Evolutionary conservation across 2,329 filamentous ascomycete species (phyloP), one percentile per base, ranked within the genome.

Genomic region (Monilinia polystroma): DNA sequence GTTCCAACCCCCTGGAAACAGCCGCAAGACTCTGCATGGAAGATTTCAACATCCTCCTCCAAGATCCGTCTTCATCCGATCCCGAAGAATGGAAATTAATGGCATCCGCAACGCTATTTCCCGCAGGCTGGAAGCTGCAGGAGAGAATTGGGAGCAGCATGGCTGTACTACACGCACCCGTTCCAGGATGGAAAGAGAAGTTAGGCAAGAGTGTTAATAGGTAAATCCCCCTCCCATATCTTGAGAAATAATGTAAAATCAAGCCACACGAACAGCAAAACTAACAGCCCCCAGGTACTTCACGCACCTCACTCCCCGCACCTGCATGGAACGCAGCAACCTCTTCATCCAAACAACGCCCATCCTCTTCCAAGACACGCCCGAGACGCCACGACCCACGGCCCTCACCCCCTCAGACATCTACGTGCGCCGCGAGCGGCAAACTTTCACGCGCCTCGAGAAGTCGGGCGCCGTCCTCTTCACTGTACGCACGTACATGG

Each of bases 51-150:
- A 77, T 85, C 49, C 70, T 84, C 49, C 75, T 80, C 67, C 79
- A 79, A 69, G 72, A 77, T 58, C 78, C 77, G 7, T 8, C 18
- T 2, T n/a, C 45, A 5, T 47, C 45, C 20, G 45, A 47, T 45
- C 20, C 29, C 2, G 57, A 60, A 38, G 77, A 82, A 67, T 81
- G 83, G 69, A 80, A 80, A 64, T 72, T 85, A 38, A 77, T 79
- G 64, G 83, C 82, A 32, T 82, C 81, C 56, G 82, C 83, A 6
- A 84, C 81, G 18, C 75, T 84, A 6, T 84, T 84, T 69, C 83
- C 83, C 1, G 80, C 82, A 0, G 83, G 83, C 10, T 85, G 82
- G 81, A 79, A 79, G 29, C 77, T 84, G 16, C 73, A 79, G 51
- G 76, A 80, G 55, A 78, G 81, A 35, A 82, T 85, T 55, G 82